A percentile compares a stretch with the other conserved stretches of the same genome.
phyloP scores from a whole-genome alignment of 2,329 filamentous ascomycete species.

The Penicillium verrucosum region DNA sequence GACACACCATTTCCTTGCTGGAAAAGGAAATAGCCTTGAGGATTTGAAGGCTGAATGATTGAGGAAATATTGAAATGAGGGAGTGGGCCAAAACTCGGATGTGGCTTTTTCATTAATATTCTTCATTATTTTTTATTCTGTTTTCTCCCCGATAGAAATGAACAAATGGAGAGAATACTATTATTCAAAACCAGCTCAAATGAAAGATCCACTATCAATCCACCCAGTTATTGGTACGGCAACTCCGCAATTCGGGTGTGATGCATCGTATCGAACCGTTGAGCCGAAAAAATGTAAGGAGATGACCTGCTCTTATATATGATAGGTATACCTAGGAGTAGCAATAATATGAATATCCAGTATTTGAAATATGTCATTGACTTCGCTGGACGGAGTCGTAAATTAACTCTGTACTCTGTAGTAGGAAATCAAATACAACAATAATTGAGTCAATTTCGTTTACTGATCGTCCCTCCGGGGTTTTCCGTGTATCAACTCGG shows the following conservation, averaged over 20 bases:
- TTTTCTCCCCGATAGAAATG: not conserved
- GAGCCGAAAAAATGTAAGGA: slow-evolving; percentile 2
- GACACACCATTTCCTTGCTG: not conserved
- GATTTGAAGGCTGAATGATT: not conserved
- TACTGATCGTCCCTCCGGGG: not conserved
- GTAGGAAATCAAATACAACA: not conserved
- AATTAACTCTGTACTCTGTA: not conserved
- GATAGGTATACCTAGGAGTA: not conserved
- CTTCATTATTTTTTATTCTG: not conserved
- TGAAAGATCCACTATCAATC: not conserved
- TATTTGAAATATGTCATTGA: not conserved
- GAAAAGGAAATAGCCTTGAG: not conserved
- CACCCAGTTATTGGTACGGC: not conserved
- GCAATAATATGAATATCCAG: not conserved
- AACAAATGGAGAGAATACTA: too few species aligned
- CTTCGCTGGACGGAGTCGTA: too few species aligned
- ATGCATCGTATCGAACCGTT: slow-evolving; percentile 4
- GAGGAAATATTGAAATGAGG: not conserved
- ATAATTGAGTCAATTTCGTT: not conserved
- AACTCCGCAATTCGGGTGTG: slow-evolving; percentile 8
- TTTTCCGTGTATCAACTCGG: not conserved
- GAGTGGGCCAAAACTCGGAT: not conserved
- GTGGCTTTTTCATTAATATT: slow-evolving; percentile 5
- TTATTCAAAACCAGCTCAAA: not conserved
- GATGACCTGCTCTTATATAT: slow-evolving; percentile 1